phyloP scores from a whole-genome alignment of 78 protist genomes.

The Bigelowiella natans region DNA sequence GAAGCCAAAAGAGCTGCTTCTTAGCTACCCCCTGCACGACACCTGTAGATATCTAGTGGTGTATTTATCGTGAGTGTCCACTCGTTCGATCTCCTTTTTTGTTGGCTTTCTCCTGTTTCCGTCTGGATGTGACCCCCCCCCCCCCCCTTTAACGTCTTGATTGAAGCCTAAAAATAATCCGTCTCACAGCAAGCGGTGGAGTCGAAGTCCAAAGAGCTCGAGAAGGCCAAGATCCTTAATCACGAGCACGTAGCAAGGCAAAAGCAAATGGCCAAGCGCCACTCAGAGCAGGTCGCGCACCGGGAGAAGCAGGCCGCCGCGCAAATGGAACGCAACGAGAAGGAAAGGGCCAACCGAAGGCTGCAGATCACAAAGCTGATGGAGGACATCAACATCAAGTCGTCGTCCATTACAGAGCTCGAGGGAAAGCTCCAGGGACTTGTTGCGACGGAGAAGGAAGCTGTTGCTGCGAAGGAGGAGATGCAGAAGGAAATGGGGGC shows the following conservation, averaged over 20 bases:
- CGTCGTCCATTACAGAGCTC: neutral
- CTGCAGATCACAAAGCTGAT: neutral
- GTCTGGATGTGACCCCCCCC: too few species aligned
- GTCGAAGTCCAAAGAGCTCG: neutral
- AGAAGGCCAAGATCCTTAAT: neutral
- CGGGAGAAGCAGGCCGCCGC: neutral
- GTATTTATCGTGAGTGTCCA: too few species aligned
- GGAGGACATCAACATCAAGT: neutral
- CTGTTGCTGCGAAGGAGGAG: neutral
- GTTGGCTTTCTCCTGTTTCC: too few species aligned
- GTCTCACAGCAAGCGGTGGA: too few species aligned
- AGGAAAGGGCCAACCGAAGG: neutral
- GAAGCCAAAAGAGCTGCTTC: too few species aligned
- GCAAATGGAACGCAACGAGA: neutral
- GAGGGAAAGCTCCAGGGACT: neutral
- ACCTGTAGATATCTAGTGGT: too few species aligned
- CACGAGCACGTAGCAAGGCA: neutral
- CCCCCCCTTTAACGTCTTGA: too few species aligned
- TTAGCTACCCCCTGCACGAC: too few species aligned
- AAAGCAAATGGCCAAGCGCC: neutral
- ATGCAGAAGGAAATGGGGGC: neutral
- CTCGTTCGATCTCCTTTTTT: too few species aligned
- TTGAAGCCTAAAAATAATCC: too few species aligned
- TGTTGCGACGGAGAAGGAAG: neutral
- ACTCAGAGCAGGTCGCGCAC: neutral